These are phyloP conservation scores for Raphidocelis subcapitata DNA, from an alignment of 139 green algal species.

Conservation along the genomic window DNA sequence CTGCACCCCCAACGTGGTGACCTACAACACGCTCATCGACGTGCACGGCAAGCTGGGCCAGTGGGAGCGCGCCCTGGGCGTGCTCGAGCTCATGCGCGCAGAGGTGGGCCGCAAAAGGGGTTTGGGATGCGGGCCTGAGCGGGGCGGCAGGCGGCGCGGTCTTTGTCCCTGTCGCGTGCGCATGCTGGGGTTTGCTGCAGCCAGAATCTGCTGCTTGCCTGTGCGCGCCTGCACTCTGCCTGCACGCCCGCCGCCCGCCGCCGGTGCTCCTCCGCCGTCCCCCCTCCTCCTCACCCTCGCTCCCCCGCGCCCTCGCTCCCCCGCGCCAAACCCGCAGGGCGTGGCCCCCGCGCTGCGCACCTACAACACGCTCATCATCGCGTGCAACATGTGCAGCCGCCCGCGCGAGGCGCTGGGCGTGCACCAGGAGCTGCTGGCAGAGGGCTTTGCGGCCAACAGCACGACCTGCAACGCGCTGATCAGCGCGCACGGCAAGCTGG, in stretches of 20 bases:
- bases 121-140: no score
- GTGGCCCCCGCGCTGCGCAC: constrained; percentile 79
- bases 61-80: constrained; percentile 57
- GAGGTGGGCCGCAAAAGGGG: no score
- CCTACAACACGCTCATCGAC: constrained; percentile 65
- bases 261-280: no score
- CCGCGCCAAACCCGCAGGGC: constrained; percentile 32
- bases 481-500: constrained; percentile 71
- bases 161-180: no score
- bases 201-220: no score
- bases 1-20: constrained; percentile 55
- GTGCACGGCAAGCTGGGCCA: constrained; percentile 75
- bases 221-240: no score
- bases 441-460: constrained; percentile 53
- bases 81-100: constrained; percentile 49
- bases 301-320: not conserved
- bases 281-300: not conserved
- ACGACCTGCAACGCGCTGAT: constrained; percentile 61
- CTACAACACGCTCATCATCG: constrained; percentile 87
- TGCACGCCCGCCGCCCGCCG: no score
- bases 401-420: constrained; percentile 60
- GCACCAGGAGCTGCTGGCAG: constrained; percentile 38
- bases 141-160: no score
- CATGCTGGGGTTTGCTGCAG: no score
- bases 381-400: constrained; percentile 85